These are phyloP conservation scores for Rhodotorula sp. DNA, from an alignment of 1,284 basidiomycete genomes.

Conservation along the genomic window DNA sequence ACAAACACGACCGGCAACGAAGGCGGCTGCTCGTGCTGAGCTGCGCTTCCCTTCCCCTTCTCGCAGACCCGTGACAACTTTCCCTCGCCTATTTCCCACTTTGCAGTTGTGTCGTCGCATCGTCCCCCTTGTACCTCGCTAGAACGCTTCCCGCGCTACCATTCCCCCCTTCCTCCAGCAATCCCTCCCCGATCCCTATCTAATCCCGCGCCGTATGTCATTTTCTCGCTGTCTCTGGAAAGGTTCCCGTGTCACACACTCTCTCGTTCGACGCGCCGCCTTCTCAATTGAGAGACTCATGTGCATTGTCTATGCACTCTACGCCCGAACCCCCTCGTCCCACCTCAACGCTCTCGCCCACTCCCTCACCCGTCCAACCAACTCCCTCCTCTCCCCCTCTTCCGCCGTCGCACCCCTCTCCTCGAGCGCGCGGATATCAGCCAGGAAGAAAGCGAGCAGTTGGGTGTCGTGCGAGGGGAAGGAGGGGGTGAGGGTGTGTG, in stretches of 20 bases:
- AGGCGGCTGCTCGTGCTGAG: conserved; percentile 45
- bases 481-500: conserved; percentile 47
- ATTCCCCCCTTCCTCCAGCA: not conserved
- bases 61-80: not conserved
- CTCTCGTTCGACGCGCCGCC: not conserved
- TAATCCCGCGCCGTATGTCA: not conserved
- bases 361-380: conserved; percentile 32
- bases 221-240: not conserved
- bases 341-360: conserved; percentile 28
- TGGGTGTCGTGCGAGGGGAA: conserved; percentile 49
- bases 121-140: not conserved
- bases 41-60: not conserved
- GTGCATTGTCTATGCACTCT: no score
- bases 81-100: not conserved
- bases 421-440: conserved; percentile 61
- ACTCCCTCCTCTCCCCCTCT: conserved; percentile 16
- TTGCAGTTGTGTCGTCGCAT: no score
- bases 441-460: conserved; percentile 72
- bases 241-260: not conserved
- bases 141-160: not conserved
- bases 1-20: conserved; percentile 41
- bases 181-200: not conserved
- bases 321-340: conserved; percentile 14
- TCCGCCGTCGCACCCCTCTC: conserved; percentile 20
- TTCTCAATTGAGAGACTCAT: no score